Base-by-base conservation (phyloP, 345 rosid species). In the Eutrema yunnanense region DNA sequence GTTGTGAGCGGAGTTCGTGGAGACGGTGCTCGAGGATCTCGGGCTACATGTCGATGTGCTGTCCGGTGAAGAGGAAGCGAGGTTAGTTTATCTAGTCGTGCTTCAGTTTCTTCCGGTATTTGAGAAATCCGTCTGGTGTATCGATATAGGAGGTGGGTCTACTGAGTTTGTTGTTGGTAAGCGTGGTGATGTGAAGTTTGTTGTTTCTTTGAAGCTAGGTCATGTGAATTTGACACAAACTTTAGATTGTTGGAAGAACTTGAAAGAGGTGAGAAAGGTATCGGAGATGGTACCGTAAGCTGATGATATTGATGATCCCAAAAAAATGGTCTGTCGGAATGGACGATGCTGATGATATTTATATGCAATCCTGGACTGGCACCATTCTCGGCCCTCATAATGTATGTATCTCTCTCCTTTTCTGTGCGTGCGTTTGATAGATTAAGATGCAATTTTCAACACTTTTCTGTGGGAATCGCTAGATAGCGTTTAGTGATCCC, bases 321-420 rank as follows among this genome's bases (percentile, higher is more conserved):
- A n/a, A n/a, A n/a, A n/a, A n/a, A n/a, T n/a, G n/a, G n/a, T n/a
- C n/a, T n/a, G n/a, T n/a, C n/a, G n/a, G 97, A 64, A 88, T 88
- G 97, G 97, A 90, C 49, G 97, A 90, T 27, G 92, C 89, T 49
- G 95, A 90, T 83, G 97, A 90, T 80, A 88, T 90, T 54, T 85
- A 84, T 77, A 90, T 88, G 97, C 92, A 88, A 63, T 88, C 97
- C 32, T 90, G 97, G 97, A 90, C 97, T 67, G 97, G 97, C 67
- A 90, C 97, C 68, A 78, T 90, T 47, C 86, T 90, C 37, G 97
- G 97, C 34, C 95, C 92, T 68, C 95, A 82, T 78, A 90, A 88
- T 86, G 97, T 88, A 85, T 73, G 16, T 60, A 14, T 48, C 56
- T 52, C 0, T 51, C 55, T 68, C 48, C 27, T 30, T 46, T 51